Evolutionary conservation across 2,329 filamentous ascomycete species (phyloP), one percentile per base, ranked within the genome.

Genomic region (Penicillium freii): DNA sequence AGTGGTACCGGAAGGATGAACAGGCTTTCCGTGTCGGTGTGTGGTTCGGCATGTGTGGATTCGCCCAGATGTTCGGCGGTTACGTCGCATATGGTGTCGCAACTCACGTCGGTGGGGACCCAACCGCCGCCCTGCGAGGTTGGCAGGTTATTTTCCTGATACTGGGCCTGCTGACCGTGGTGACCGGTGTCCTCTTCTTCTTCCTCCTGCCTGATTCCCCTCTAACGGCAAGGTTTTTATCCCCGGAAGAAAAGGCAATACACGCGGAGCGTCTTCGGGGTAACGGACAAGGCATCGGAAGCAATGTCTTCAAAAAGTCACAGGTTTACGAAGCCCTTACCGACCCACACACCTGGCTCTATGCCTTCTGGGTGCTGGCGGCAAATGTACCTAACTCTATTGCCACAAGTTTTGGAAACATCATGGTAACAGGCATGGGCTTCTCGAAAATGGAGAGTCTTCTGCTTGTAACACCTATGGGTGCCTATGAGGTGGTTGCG

Each of bases 101-200:
- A 9, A 59, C 59, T 19, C 62, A 66, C 27, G 58, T 69, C 6
- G 72, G 69, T 0, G 64, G 62, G 8, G 71, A 74, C 50, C 64
- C 67, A 4, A 58, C 62, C 4, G 69, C 69, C 27, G 47, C 63
- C 1, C 59, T 75, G 8, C 62, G 52, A 23, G 69, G 71, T 13
- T 77, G 75, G 75, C 70, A 74, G 62, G 63, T 74, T 1, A 73
- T 77, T 19, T 76, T 76, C 45, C 61, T 77, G 5, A 66, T 76
- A 51, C 57, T 73, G 23, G 75, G 75, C 1, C 55, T 75, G 17
- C 54, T 73, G n/a, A 76, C 73, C 5, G 60, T 69, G 5, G 47
- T 65, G 4, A 21, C 65, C n/a, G 77, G 77, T 0, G 68, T 79
- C 4, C 46, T 67, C 23, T 73, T 76, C 53, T 75, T 67, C 64